A percentile compares a stretch with the other conserved stretches of the same genome.
Conservation (phyloP, 306 rosid species). For the Casuarina cunninghamiana region DNA sequence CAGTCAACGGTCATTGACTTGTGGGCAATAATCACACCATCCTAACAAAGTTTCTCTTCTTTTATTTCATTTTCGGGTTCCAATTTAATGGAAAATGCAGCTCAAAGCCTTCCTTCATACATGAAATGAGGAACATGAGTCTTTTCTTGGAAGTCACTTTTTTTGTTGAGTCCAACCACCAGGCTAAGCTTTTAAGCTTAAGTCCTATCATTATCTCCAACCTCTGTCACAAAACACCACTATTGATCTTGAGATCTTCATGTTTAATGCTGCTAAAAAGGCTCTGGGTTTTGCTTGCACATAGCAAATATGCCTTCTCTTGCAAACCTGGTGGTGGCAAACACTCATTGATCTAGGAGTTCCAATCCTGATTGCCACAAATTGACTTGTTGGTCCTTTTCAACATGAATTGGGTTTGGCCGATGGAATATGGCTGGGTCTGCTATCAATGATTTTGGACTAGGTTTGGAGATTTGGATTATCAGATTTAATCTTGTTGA, state of each 20-base stretch:
- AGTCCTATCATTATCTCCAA: not conserved
- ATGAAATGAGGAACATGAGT: not conserved
- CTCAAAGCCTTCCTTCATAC: not conserved
- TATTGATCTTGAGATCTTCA: not conserved
- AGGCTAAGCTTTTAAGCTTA: not conserved
- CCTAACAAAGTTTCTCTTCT: too few relatives aligned
- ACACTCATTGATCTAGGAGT: not conserved
- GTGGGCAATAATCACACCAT: too few relatives aligned
- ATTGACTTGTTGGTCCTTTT: not conserved
- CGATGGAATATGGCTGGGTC: not conserved
- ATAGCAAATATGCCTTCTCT: not conserved
- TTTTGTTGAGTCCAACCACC: not conserved
- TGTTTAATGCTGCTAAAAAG: not conserved
- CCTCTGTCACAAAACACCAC: not conserved
- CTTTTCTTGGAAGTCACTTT: not conserved
- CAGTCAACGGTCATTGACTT: too few relatives aligned
- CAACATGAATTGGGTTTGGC: not conserved
- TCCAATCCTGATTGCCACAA: not conserved
- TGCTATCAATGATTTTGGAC: not conserved
- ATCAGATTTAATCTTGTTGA: not conserved
- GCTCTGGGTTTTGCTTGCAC: not conserved
- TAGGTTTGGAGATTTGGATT: not conserved
- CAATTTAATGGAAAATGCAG: not conserved
- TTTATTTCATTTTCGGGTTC: not conserved
- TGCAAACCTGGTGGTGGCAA: not conserved